These are phyloP conservation scores for Globisporangium ultimum DNA, from an alignment of 352 stramenopile genomes.

Conservation along the genomic window DNA sequence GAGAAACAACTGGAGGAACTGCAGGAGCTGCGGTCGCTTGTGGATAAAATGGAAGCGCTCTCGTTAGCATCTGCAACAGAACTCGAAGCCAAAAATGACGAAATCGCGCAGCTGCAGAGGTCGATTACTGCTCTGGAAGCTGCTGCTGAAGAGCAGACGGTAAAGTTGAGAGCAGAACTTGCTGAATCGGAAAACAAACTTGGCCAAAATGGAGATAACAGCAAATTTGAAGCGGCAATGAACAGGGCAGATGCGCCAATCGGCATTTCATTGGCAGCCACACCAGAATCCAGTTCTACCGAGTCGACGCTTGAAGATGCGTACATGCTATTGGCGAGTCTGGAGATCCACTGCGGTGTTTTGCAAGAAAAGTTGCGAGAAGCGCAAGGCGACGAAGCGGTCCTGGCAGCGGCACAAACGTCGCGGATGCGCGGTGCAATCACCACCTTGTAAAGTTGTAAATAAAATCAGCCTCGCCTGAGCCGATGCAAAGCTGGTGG, in stretches of 20 bases:
- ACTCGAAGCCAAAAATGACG: conserved; percentile 22
- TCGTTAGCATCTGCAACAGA: conserved; percentile 2
- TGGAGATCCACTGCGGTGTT: conserved; percentile 66
- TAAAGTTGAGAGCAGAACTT: conserved; percentile 37
- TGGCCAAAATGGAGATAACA: conserved; percentile 11
- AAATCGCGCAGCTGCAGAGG: conserved; percentile 26
- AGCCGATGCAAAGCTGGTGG: no score
- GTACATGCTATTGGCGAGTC: conserved; percentile 57
- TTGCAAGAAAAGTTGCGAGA: conserved; percentile 43
- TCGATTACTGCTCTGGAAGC: conserved; percentile 21
- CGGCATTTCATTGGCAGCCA: background rate
- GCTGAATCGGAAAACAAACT: conserved; percentile 52
- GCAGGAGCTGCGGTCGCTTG: conserved; percentile 3
- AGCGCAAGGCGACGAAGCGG: conserved; percentile 5
- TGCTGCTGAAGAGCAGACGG: conserved; percentile 22
- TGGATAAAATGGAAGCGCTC: conserved; percentile 8
- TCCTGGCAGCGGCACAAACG: conserved; percentile 12
- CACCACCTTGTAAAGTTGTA: no score
- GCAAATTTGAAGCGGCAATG: no score
- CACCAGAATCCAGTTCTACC: conserved; percentile 17
- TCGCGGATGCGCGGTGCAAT: conserved; percentile 22
- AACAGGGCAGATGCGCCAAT: conserved; percentile 6
- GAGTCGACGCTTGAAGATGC: conserved; percentile 42
- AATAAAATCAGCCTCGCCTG: no score
- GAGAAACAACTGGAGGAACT: conserved; percentile 6